phyloP scores from a whole-genome alignment of 2,329 filamentous ascomycete genomes.

The Pyrenochaeta sp. region DNA sequence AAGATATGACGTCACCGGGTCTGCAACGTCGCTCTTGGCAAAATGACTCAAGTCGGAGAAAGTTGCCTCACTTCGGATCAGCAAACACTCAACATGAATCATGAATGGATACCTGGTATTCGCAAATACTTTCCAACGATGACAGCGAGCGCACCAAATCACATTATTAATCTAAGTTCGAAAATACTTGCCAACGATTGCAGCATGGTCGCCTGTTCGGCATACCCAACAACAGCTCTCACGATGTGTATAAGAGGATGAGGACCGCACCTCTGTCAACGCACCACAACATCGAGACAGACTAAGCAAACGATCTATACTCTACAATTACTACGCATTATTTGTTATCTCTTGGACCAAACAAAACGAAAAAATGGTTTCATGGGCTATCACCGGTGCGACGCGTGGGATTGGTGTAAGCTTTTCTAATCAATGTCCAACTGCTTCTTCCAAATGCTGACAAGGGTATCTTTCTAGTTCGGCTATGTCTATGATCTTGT shows the following conservation, averaged over 20 bases:
- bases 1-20: no score
- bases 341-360: constrained; percentile 3
- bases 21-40: no score
- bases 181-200: constrained; percentile 12
- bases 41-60: no score
- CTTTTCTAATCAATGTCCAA: constrained; percentile 4
- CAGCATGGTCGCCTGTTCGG: neutral
- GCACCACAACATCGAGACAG: constrained; percentile 6
- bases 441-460: constrained; percentile 12
- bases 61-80: constrained; percentile 10
- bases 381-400: constrained; percentile 18
- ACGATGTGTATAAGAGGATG: constrained; percentile 9
- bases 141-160: no score
- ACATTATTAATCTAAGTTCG: no score
- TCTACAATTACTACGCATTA: constrained; percentile 1
- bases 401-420: constrained; percentile 23
- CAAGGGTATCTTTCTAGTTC: constrained; percentile 9
- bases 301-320: constrained; percentile 2
- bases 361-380: constrained; percentile 17
- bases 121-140: constrained; percentile 14
- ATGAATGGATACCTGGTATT: no score
- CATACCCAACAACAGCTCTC: no score
- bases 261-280: constrained; percentile 5
- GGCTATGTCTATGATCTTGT: constrained; percentile 16
- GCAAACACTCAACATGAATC: constrained; percentile 5